phyloP scores from a whole-genome alignment of 257 asterid genomes.

The Nicotiana knightiana region DNA sequence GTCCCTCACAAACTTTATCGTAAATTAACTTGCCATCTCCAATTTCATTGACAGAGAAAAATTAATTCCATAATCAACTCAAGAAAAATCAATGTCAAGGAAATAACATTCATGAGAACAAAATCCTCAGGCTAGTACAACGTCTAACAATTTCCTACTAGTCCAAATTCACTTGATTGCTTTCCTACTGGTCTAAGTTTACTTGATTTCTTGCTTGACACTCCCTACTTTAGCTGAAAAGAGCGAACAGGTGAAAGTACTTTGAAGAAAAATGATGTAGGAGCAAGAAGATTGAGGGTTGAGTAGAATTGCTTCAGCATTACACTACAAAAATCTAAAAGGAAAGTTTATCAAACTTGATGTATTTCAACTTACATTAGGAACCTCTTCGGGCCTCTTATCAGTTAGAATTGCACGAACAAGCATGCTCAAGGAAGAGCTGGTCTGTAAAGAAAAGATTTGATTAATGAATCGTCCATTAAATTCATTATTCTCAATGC shows the following conservation, averaged over 20 bases:
- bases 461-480: neutral
- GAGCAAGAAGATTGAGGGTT: neutral
- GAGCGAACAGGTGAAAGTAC: neutral
- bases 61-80: neutral
- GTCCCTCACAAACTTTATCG: neutral
- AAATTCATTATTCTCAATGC: conserved; percentile 2
- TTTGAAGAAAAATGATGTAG: neutral
- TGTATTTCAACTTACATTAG: conserved; percentile 12
- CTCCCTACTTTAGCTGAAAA: neutral
- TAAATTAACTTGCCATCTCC: neutral
- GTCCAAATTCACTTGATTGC: neutral
- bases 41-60: neutral
- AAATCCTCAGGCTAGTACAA: neutral
- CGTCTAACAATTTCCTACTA: neutral
- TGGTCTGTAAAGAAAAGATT: conserved; percentile 44
- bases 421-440: conserved; percentile 70
- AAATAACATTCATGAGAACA: neutral
- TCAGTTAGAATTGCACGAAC: conserved; percentile 67
- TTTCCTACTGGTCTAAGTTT: neutral
- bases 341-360: neutral
- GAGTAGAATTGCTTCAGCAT: neutral
- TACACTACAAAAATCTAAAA: neutral
- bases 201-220: neutral
- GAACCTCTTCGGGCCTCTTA: conserved; percentile 89
- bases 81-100: neutral